Conservation (phyloP, 495 filamentous ascomycete species). For the Hypoxylon intermedium region DNA sequence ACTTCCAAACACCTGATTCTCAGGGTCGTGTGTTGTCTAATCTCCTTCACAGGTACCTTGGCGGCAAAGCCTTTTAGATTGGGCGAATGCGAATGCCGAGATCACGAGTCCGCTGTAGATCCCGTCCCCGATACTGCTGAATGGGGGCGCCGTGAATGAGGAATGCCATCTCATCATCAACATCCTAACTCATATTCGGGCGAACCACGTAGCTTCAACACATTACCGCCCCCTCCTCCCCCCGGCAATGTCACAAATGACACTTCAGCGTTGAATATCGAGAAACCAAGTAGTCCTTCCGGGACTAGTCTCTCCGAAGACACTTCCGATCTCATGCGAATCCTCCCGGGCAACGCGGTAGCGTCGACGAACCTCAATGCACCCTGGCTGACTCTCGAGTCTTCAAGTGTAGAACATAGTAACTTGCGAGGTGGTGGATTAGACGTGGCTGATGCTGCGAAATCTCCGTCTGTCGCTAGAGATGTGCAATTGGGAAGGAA, state of each 20-base stretch:
- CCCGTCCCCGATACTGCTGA: conserved; percentile 37
- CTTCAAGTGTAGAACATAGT: conserved; percentile 31
- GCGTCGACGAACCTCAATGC: conserved; percentile 37
- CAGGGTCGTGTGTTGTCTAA: conserved; percentile 28
- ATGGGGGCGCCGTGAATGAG: conserved; percentile 39
- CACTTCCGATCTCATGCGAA: conserved; percentile 36
- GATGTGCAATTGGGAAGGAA: conserved; percentile 31
- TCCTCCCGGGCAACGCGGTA: conserved; percentile 24
- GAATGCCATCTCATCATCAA: conserved; percentile 38
- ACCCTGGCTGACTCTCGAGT: conserved; percentile 29
- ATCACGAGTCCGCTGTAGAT: conserved; percentile 38
- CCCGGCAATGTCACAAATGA: conserved; percentile 19
- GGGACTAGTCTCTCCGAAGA: conserved; percentile 29
- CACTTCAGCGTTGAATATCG: conserved; percentile 19
- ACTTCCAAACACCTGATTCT: conserved; percentile 30
- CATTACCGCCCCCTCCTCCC: conserved; percentile 3
- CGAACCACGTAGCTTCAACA: conserved; percentile 25
- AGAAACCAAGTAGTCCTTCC: conserved; percentile 28
- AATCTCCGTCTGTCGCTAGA: conserved; percentile 13
- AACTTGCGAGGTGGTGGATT: conserved; percentile 24
- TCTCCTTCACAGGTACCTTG: conserved; percentile 10
- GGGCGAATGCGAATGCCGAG: conserved; percentile 37
- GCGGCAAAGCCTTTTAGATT: conserved; percentile 3
- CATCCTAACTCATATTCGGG: conserved; percentile 14
- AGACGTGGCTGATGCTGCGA: conserved; percentile 21